Evolutionary conservation across 2,329 filamentous ascomycete genomes (phyloP), one percentile per base, ranked within the genome.

Genomic region (Diatrype stigma): DNA sequence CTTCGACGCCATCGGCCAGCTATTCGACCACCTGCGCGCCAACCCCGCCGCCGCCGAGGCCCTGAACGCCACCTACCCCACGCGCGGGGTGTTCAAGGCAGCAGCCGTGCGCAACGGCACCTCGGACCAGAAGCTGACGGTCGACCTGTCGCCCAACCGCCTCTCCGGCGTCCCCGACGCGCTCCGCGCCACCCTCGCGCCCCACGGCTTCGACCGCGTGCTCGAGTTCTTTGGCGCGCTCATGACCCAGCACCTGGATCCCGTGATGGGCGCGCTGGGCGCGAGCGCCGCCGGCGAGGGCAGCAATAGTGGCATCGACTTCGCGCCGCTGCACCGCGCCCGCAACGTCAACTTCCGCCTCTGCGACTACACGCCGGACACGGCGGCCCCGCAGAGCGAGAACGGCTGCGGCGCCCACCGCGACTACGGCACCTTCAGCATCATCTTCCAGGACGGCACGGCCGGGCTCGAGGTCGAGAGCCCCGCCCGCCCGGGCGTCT

Each of bases 81-180:
- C 6, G 26, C 45, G 22, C 26, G 45, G 26, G 16, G 44, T 17
- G 19, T 40, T 55, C 28, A 53, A 47, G 30, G 42, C 34, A 4
- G 47, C 51, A n/a, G 51, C 48, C 3, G 14, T 48, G n/a, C 32
- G 26, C 11, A 50, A 48, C 40, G 19, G 45, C 40, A 11, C 11
- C 7, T 44, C 51, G 30, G 51, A 53, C 22, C 48, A 53, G 40
- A 53, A 53, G 45, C 48, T 53, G 12, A 50, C 48, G n/a, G 50
- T 53, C 17, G 51, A 53, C 23, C 28, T 50, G 17, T 50, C 48
- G 21, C 47, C 48, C 7, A 28, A 30, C 28, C 42, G 48, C 19
- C 23, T 50, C 28, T 7, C 30, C 32, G 14, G 21, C 42, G 28
- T 46, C 30, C 42, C 30, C 3, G 28, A 40, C 1, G 48, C 37